Percentiles rank a stretch among this genome's conserved stretches.
These are phyloP conservation scores for Solanum hybrid DNA, from an alignment of 305 asterid species.

Conservation along the genomic window DNA sequence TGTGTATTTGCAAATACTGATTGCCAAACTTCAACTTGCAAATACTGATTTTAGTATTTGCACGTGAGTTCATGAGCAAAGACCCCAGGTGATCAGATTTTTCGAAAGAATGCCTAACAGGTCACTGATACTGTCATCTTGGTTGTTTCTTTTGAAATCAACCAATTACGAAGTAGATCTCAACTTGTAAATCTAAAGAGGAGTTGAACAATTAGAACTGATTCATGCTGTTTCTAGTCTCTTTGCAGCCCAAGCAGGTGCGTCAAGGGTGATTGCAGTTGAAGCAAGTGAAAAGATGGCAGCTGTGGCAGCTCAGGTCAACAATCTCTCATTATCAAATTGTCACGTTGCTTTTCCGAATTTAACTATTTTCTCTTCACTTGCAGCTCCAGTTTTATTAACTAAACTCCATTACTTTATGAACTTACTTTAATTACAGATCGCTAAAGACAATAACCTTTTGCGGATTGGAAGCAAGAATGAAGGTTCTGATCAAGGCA, in stretches of 20 bases:
- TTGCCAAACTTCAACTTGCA: neutral
- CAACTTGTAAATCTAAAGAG: neutral
- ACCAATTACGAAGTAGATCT: neutral
- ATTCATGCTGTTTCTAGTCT: slow-evolving; percentile 41
- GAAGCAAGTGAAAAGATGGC: slow-evolving; percentile 97
- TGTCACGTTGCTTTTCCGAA: neutral
- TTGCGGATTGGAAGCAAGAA: slow-evolving; percentile 22
- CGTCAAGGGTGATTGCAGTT: slow-evolving; percentile 71
- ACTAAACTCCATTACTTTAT: neutral
- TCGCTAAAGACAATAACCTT: slow-evolving; percentile 65
- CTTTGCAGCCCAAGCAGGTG: slow-evolving; percentile 96
- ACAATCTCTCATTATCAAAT: slow-evolving; percentile 1
- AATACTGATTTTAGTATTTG: neutral
- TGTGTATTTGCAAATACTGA: neutral
- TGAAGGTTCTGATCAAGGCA: slow-evolving; percentile 14
- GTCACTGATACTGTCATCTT: neutral
- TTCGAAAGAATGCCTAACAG: neutral
- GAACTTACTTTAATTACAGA: slow-evolving; percentile 21
- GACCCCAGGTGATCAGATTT: neutral
- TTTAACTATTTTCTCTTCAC: slow-evolving; percentile 1
- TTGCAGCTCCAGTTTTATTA: neutral
- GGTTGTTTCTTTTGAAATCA: neutral
- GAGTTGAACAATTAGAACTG: neutral
- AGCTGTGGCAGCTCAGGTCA: slow-evolving; percentile 73
- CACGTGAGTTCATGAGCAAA: neutral